Evolutionary conservation across 148 eudicot genomes (phyloP), one percentile per base, ranked within the genome.

Genomic region (Arbutus unedo): DNA sequence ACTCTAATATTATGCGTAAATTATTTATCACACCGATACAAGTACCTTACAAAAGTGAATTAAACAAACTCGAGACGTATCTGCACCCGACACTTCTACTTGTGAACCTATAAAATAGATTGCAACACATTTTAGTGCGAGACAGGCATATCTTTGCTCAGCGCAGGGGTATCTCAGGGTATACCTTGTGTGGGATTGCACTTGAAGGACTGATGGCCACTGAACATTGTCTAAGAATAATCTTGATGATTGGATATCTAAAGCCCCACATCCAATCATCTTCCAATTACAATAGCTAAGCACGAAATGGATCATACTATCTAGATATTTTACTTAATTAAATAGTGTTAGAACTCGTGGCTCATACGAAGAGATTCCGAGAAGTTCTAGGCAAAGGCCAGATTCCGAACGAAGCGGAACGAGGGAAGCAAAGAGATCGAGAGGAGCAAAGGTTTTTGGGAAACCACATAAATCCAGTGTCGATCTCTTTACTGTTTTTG

Each of bases 71-170:
- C 57, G 18, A 54, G 16, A 54, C 15, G 0, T 54, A 31, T 31
- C n/a, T n/a, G n/a, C n/a, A n/a, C n/a, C n/a, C n/a, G n/a, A 31
- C 1, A 31, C 38, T 31, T 31, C 0, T 31, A 31, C 0, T 1
- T 1, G 38, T 31, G 38, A 31, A 31, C 38, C 38, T 31, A 31
- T 31, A 31, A 31, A 31, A 31, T 31, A 31, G 59, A 8, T 44
- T 81, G 56, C 45, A 72, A 21, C 41, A 23, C 5, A 70, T 62
- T 51, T 19, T 54, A 86, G 73, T 83, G 62, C 74, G 79, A 86
- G 88, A 90, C 89, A 87, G 86, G 74, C 86, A 79, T 85, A 89
- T 93, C 91, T 91, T 77, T 64, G 18, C 79, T 70, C 25, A 68
- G 81, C 68, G 62, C 55, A 47, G 9, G 78, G 67, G 84, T 79